Evolutionary conservation across 2,329 filamentous ascomycete genomes (phyloP).

Genomic region (Neofusicoccum laricinum): DNA sequence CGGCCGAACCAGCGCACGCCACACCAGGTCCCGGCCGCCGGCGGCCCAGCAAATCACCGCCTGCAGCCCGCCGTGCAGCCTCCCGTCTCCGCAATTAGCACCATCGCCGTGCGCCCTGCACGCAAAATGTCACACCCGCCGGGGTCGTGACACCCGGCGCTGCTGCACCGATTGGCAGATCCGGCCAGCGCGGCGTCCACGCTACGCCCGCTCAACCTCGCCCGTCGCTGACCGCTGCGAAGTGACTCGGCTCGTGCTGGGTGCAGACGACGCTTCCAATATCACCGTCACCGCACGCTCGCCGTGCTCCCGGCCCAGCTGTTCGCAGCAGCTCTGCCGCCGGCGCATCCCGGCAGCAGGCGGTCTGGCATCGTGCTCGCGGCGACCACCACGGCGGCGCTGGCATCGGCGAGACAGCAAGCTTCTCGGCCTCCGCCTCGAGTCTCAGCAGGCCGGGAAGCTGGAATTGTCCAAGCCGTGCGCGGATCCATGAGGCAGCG

Average conservation of each 20-base stretch:
- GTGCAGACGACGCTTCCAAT: background rate
- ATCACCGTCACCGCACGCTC: background rate
- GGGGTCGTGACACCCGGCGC: background rate
- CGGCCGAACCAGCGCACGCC: conserved; percentile 13
- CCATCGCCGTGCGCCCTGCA: background rate
- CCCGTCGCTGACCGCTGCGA: background rate
- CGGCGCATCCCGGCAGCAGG: background rate
- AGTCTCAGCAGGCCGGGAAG: background rate
- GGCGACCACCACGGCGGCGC: background rate
- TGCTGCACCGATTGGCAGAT: conserved; percentile 2
- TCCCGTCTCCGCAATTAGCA: conserved; percentile 11
- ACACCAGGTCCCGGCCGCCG: background rate
- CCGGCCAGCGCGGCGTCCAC: background rate
- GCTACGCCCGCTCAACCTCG: background rate
- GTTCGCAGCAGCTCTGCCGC: background rate
- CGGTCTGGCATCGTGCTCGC: background rate
- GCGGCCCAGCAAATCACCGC: conserved; percentile 4
- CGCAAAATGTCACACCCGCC: conserved; percentile 8
- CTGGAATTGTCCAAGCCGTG: background rate
- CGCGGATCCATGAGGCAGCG: conserved; percentile 3
- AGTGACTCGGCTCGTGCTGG: background rate
- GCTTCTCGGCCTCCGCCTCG: too few relatives aligned
- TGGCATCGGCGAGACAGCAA: background rate
- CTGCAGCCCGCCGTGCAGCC: conserved; percentile 9
- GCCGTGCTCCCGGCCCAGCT: background rate